A percentile compares a stretch with the other conserved stretches of the same genome.
Conservation (phyloP, 148 eudicot species). For the Vaccinium vitisidaea region DNA sequence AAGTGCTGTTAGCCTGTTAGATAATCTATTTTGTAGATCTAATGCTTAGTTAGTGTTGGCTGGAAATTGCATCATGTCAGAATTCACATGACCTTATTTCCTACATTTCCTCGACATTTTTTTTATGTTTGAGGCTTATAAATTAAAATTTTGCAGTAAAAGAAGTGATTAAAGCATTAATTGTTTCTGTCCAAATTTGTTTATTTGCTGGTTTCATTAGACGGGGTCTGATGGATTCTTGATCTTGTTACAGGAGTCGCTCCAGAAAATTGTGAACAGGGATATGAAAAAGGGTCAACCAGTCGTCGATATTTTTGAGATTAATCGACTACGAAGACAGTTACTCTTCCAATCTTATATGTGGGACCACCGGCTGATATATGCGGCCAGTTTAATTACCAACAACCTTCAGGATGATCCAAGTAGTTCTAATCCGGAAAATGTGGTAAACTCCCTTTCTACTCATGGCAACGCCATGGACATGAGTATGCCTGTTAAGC, state of each 20-base stretch:
- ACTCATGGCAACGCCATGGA: constrained; percentile 26
- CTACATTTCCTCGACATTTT: neutral
- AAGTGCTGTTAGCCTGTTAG: neutral
- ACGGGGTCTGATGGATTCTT: constrained; percentile 13
- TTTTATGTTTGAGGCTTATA: neutral
- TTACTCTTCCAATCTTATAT: constrained; percentile 77
- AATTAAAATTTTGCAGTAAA: constrained; percentile 3
- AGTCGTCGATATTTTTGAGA: constrained; percentile 68
- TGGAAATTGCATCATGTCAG: neutral
- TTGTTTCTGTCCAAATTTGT: neutral
- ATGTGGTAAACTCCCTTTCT: constrained; percentile 31
- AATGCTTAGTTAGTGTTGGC: neutral
- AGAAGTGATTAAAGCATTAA: neutral
- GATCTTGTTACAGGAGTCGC: constrained; percentile 51
- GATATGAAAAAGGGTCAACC: constrained; percentile 57
- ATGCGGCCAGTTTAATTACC: constrained; percentile 53
- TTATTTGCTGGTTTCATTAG: neutral
- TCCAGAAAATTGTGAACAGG: constrained; percentile 45
- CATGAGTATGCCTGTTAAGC: constrained; percentile 21
- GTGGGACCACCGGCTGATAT: constrained; percentile 85
- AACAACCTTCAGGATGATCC: constrained; percentile 21
- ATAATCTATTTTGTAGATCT: neutral
- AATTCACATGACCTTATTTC: neutral
- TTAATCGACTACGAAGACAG: constrained; percentile 77
- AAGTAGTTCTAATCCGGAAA: constrained; percentile 19